A percentile compares a stretch with the other conserved stretches of the same genome.
Conservation (phyloP, 495 filamentous ascomycete species). For the Aspergillus bertholletiae region DNA sequence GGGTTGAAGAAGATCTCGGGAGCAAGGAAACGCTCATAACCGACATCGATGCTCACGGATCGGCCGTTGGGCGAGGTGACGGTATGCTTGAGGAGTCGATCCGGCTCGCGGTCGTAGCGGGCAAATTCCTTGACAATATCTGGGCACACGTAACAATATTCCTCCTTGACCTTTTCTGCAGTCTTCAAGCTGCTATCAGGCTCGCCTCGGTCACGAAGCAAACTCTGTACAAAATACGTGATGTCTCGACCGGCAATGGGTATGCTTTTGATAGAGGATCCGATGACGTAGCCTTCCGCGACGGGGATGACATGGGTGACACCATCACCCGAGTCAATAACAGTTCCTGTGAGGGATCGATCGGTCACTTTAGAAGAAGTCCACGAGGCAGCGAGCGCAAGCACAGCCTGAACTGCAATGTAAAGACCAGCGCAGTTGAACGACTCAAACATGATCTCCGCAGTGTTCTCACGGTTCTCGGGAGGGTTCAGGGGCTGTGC, state of each 20-base stretch:
- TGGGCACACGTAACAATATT: slow-evolving; percentile 96
- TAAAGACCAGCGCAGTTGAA: slow-evolving; percentile 99
- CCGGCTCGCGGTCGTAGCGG: slow-evolving; percentile 86
- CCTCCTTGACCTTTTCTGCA: slow-evolving; percentile 95
- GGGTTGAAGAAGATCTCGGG: slow-evolving; percentile 99
- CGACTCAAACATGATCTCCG: slow-evolving; percentile 99
- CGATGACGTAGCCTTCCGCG: slow-evolving; percentile 97
- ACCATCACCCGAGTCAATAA: slow-evolving; percentile 96
- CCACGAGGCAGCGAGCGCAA: slow-evolving; percentile 96
- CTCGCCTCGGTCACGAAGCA: slow-evolving; percentile 94
- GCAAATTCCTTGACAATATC: slow-evolving; percentile 98
- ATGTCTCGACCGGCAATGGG: slow-evolving; percentile 96
- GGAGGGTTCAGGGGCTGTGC: slow-evolving; percentile 89
- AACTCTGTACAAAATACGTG: slow-evolving; percentile 95
- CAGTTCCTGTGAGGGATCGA: slow-evolving; percentile 93
- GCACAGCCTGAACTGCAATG: slow-evolving; percentile 96
- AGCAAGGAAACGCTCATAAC: slow-evolving; percentile 96
- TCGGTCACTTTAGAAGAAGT: slow-evolving; percentile 97
- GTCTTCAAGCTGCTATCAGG: slow-evolving; percentile 96
- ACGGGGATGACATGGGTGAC: slow-evolving; percentile 99
- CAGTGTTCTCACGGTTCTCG: slow-evolving; percentile 97
- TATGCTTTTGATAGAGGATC: slow-evolving; percentile 97
- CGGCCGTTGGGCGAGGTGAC: slow-evolving; percentile 84
- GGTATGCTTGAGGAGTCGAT: slow-evolving; percentile 83
- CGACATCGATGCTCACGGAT: slow-evolving; percentile 82